phyloP scores from a whole-genome alignment of 192 early-diverging fungal species.

The Podila clonocystis region DNA sequence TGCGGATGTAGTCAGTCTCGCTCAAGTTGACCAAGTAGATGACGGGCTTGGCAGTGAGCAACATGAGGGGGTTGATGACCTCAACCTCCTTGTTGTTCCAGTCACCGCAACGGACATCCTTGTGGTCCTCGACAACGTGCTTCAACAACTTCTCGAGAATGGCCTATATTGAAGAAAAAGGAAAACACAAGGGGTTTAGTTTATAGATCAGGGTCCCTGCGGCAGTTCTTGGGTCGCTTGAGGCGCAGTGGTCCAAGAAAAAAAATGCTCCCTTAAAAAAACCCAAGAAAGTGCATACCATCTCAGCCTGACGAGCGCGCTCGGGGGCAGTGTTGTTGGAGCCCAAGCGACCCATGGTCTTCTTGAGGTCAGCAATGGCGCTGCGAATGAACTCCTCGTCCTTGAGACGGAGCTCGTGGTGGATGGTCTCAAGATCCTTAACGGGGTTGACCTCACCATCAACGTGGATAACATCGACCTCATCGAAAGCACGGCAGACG shows the following conservation, averaged over 20 bases:
- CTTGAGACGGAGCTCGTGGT: slow-evolving; percentile 94
- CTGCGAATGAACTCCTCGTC: slow-evolving; percentile 86
- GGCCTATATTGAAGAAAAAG: background rate
- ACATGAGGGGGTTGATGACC: slow-evolving; percentile 84
- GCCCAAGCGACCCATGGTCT: slow-evolving; percentile 77
- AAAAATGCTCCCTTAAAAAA: background rate
- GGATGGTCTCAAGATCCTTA: slow-evolving; percentile 95
- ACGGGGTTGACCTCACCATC: slow-evolving; percentile 90
- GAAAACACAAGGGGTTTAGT: background rate
- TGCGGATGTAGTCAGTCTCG: slow-evolving; percentile 89
- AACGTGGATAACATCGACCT: slow-evolving; percentile 94
- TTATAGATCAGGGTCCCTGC: too few species aligned
- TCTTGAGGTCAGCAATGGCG: slow-evolving; percentile 74
- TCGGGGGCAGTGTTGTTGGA: slow-evolving; percentile 83
- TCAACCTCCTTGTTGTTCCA: slow-evolving; percentile 94
- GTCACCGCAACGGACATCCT: slow-evolving; percentile 87
- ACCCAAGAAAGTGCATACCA: slow-evolving; percentile 12
- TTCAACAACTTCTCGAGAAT: slow-evolving; percentile 76
- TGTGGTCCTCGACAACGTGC: slow-evolving; percentile 77
- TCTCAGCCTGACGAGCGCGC: slow-evolving; percentile 93
- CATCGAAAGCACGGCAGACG: slow-evolving; percentile 90
- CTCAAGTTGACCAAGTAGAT: slow-evolving; percentile 94
- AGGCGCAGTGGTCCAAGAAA: background rate
- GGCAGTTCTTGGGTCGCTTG: too few species aligned
- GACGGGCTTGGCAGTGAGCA: slow-evolving; percentile 97